Base-by-base conservation (phyloP, 108 stramenopile genomes). In the Aureococcus anophagefferens region DNA sequence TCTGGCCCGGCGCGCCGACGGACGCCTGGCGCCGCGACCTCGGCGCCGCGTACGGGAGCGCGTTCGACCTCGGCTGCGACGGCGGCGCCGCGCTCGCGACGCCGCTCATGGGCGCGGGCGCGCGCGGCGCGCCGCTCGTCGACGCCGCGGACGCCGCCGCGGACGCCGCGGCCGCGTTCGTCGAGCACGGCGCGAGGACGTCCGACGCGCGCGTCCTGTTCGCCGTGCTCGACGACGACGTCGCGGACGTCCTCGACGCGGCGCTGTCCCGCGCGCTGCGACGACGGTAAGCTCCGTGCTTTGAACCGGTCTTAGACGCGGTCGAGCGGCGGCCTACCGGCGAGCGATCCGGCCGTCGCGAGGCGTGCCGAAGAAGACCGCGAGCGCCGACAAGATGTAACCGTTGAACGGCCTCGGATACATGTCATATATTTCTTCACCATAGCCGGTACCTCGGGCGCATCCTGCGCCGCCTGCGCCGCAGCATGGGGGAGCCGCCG, bases 171-270 rank as follows among this genome's bases (percentile, higher is more conserved):
- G 63, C 21, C 29, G 63, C 15, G 9, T 63, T 63, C 30, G 21
- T 51, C 46, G 14, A 14, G 14, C 30, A 63, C 11, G 21, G 30
- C 30, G 17, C 30, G 63, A 11, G 11, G 63, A 30, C n/a, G 63
- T 30, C 15, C 46, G 21, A 51, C 15, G 46, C 21, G 46, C 15
- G 25, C 15, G 30, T 63, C 30, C 63, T 63, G 0, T 66, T 66
- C 65, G 31, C 33, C 31, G 29, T 30, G 18, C 65, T 34, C 32
- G 65, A 66, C 32, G 65, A 66, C 32, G 65, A 66, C 65, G 65
- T 66, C 34, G 65, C 9, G 5, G 65, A 66, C 4, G 14, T 32
- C 29, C 33, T 66, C 29, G 65, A 66, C n/a, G 5, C 40, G 9
- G 40, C 40, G 40, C 40, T 44, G 9, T 5, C 5, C 40, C 9